Conservation (phyloP, 148 eudicot species). For the Arctostaphylos glauca region DNA sequence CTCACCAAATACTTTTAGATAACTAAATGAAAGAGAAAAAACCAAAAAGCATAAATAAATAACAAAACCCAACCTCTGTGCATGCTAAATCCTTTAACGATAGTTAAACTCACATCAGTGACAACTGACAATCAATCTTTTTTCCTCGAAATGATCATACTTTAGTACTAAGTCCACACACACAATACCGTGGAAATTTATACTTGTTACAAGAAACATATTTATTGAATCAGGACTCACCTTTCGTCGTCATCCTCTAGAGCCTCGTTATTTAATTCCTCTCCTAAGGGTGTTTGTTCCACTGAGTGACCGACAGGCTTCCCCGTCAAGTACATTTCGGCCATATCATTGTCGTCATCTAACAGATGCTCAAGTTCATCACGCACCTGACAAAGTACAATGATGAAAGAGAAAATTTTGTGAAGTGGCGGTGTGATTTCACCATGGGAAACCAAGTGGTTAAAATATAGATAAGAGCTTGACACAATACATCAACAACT, state of each 20-base stretch:
- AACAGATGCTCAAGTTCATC: constrained; percentile 68
- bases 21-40: background rate
- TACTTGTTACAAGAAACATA: background rate
- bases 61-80: background rate
- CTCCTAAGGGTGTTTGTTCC: constrained; percentile 27
- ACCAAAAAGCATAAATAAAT: background rate
- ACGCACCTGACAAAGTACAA: constrained; percentile 34
- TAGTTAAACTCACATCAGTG: background rate
- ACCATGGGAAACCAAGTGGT: background rate
- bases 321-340: constrained; percentile 65
- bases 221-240: constrained; percentile 26
- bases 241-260: constrained; percentile 26
- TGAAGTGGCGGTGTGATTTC: background rate
- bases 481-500: background rate
- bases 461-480: background rate
- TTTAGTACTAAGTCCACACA: background rate
- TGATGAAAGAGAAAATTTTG: background rate
- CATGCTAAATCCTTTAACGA: background rate
- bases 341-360: constrained; percentile 72
- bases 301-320: constrained; percentile 31
- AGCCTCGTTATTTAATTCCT: constrained; percentile 20
- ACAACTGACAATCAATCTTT: background rate
- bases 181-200: background rate
- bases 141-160: background rate
- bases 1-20: background rate